Evolutionary conservation across 306 rosid genomes (phyloP), one percentile per base, ranked within the genome.

Genomic region (Quercus alba): DNA sequence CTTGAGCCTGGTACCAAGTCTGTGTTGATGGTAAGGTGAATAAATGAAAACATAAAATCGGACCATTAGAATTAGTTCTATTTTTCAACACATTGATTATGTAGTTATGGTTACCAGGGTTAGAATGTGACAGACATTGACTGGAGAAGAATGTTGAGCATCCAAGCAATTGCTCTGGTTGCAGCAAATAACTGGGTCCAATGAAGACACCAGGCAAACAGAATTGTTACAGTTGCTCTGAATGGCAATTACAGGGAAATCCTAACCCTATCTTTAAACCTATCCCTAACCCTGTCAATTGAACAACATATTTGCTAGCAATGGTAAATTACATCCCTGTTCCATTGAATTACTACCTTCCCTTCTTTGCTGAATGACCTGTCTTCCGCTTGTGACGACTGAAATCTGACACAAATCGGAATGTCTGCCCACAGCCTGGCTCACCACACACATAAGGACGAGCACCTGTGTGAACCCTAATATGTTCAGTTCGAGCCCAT

Each of bases 301-400:
- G 64, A 88, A 80, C 83, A 90, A 91, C 90, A 87, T 76, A 81
- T 83, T 77, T 58, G 77, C 77, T 85, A 78, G 72, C 83, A 87
- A 85, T 79, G 88, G 70, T 83, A 89, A 72, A 72, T 72, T 83
- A 85, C 89, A 85, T 80, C 82, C 55, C 46, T 75, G 76, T 74
- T 70, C 73, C 64, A 61, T 33, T 67, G 72, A 20, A 31, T 83
- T 82, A 88, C 78, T 82, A 82, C 78, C 89, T 87, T 80, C 81
- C 86, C 85, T 93, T 93, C 87, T 89, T 96, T 25, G 85, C 75
- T 30, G 96, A 85, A 89, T 96, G 99, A 19, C 97, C 99, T 0
- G 99, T 96, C 94, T 96, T 96, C 70, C 98, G 96, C 92, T 96
- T 96, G 80, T 93, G 99, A 69, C 97, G 97, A 82, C 99, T 96